Evolutionary conservation across 139 green algal species (phyloP).

Genomic region (Pleodorina starrii): DNA sequence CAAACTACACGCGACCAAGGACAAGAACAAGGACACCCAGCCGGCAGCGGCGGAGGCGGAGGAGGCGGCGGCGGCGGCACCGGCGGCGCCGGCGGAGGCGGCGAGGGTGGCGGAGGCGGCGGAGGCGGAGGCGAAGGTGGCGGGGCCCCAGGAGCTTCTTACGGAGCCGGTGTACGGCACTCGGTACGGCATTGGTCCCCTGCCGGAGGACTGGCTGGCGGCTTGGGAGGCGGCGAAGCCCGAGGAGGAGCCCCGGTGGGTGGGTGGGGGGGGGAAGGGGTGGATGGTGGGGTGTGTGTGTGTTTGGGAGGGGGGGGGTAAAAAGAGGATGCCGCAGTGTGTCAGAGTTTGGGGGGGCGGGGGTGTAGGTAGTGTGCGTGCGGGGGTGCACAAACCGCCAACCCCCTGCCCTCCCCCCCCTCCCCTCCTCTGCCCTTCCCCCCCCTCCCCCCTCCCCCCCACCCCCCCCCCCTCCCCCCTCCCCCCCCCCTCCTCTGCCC

Average conservation of each 20-base stretch:
- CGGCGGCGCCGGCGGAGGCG: not conserved
- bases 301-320: not conserved
- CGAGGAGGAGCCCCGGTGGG: not conserved
- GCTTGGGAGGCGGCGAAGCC: constrained; percentile 41
- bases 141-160: not conserved
- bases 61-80: not conserved
- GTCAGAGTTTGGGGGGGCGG: too few relatives aligned
- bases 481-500: not conserved
- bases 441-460: too few relatives aligned
- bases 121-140: not conserved
- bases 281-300: not conserved
- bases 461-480: too few relatives aligned
- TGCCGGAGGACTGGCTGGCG: constrained; percentile 75
- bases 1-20: constrained; percentile 72
- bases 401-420: not conserved
- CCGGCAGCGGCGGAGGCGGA: not conserved
- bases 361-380: too few relatives aligned
- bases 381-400: too few relatives aligned
- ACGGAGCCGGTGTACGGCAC: constrained; percentile 81
- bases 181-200: constrained; percentile 60
- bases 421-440: not conserved
- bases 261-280: not conserved
- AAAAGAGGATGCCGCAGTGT: not conserved
- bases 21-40: too few relatives aligned
- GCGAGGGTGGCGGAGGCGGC: not conserved